Evolutionary conservation across 495 filamentous ascomycete genomes (phyloP), one percentile per base, ranked within the genome.

Genomic region (Penicillium odoratum): DNA sequence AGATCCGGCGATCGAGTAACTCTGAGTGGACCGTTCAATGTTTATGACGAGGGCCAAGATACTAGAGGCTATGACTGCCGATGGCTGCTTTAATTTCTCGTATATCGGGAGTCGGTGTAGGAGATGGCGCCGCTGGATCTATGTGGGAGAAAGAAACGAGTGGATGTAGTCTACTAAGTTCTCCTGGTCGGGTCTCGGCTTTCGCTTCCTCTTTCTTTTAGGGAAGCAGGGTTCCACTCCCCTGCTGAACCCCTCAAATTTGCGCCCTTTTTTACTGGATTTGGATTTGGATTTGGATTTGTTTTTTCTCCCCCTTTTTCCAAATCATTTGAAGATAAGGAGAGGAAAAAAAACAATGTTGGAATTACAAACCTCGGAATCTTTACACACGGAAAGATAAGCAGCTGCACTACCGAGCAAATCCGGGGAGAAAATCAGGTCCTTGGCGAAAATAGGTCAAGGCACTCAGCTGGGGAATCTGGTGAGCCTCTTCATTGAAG

Each of bases 21-120:
- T 7, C 13, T 2, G 16, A 51, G 30, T 33, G 18, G 16, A 43
- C 38, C 36, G 11, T 44, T 21, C 2, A 2, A 21, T 21, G 21
- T 21, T 16, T 13, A 53, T 53, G 51, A 53, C 51, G 51, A 53
- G 51, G 16, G 51, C 51, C 51, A 42, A 53, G 51, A 53, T 53
- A 26, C 15, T 38, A 21, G 51, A 38, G 36, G 36, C 51, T 42
- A 15, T 40, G 34, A 42, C 16, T 30, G 9, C 38, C 51, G 51
- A 48, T 15, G 51, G 31, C 15, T 34, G 5, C 16, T 25, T 13
- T 16, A 21, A 21, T 38, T 11, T 34, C 16, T 51, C n/a, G 7
- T 25, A 18, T 51, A 40, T n/a, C 38, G 38, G 15, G 38, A 40
- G 38, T 40, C 38, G 38, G 38, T 40, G 38, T 40, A 40, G 15